phyloP scores from a whole-genome alignment of 1,284 basidiomycete species.

The Fomitiporia mediterranea region DNA sequence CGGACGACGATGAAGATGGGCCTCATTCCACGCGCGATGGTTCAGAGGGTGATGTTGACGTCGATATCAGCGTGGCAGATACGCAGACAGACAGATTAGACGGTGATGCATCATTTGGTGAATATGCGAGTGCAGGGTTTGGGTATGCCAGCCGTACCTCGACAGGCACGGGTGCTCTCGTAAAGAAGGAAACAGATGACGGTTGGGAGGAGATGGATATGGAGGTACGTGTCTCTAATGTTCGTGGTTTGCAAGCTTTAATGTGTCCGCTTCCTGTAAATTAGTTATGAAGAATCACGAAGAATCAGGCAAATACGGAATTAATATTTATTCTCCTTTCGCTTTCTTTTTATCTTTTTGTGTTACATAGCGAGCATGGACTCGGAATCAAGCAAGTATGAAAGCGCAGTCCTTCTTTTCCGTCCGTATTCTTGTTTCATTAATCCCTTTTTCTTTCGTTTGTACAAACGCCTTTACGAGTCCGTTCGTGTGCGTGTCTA shows the following conservation, averaged over 20 bases:
- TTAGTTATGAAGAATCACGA: constrained; percentile 4
- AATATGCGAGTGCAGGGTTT: background rate
- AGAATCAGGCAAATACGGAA: constrained; percentile 1
- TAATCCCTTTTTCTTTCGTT: too few relatives aligned
- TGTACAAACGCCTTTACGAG: too few relatives aligned
- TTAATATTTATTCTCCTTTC: background rate
- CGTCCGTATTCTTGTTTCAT: too few relatives aligned
- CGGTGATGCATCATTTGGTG: background rate
- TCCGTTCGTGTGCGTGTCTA: too few relatives aligned
- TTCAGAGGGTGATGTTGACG: constrained; percentile 13
- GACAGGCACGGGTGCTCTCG: constrained; percentile 33
- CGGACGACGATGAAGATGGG: constrained; percentile 29
- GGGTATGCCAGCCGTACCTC: constrained; percentile 24
- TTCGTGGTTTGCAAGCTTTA: background rate
- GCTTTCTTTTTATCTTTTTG: background rate
- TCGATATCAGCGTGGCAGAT: constrained; percentile 14
- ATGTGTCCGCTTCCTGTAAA: background rate
- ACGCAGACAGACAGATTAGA: background rate
- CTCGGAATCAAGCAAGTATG: background rate
- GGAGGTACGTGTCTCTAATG: constrained; percentile 35
- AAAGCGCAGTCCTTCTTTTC: background rate
- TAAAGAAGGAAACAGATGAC: constrained; percentile 34
- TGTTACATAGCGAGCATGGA: constrained; percentile 4
- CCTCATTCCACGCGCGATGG: constrained; percentile 2
- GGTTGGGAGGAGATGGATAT: constrained; percentile 39